Conservation (phyloP, 768 basidiomycete species). For the Boletus edulis region DNA sequence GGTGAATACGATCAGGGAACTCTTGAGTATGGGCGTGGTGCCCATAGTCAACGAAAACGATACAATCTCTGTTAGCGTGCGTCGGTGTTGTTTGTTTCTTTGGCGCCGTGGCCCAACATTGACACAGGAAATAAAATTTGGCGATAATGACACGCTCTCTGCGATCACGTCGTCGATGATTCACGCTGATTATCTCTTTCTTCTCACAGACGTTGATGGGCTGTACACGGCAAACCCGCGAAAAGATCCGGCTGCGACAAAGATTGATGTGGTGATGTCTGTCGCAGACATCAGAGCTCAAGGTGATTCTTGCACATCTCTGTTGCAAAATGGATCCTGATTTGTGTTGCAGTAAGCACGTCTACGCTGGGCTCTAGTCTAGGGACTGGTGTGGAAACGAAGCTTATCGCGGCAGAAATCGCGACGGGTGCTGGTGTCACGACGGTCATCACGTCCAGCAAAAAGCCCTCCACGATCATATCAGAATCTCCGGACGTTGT, state of each 20-base stretch:
- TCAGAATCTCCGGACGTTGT: too few species aligned
- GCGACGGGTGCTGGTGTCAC: constrained; percentile 94
- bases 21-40: constrained; percentile 90
- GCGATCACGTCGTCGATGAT: constrained; percentile 98
- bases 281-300: constrained; percentile 75
- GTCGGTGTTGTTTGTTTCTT: constrained; percentile 28
- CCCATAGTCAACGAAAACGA: constrained; percentile 99
- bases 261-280: constrained; percentile 80
- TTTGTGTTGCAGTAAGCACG: constrained; percentile 67
- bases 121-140: constrained; percentile 96
- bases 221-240: constrained; percentile 95
- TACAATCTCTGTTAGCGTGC: constrained; percentile 93
- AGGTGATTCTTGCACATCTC: constrained; percentile 46
- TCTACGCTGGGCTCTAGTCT: constrained; percentile 88
- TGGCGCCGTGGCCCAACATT: background rate
- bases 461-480: constrained; percentile 69
- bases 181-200: constrained; percentile 96
- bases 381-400: constrained; percentile 99
- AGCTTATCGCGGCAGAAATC: constrained; percentile 96
- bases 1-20: constrained; percentile 90
- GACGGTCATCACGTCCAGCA: constrained; percentile 87
- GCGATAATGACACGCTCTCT: constrained; percentile 97
- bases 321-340: background rate
- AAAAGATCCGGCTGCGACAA: constrained; percentile 78
- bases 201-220: constrained; percentile 95